Percentiles rank a stretch among this genome's conserved stretches.
phyloP scores from a whole-genome alignment of 495 filamentous ascomycete genomes.

The Podospora pseudopauciseta region DNA sequence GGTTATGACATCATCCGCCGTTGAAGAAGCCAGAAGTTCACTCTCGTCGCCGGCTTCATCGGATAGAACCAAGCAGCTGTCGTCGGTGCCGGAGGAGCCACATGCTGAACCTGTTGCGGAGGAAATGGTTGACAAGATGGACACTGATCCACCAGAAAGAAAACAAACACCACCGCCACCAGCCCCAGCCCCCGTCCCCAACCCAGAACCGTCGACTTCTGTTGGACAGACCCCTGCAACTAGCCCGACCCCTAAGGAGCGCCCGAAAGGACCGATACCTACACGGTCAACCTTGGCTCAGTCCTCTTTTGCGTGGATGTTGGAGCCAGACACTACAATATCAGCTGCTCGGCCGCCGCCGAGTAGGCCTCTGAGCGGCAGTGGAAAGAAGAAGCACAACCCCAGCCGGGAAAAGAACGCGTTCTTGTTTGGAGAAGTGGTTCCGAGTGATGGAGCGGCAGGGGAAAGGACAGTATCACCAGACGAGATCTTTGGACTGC shows the following conservation, averaged over 20 bases:
- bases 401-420: slow-evolving; percentile 50
- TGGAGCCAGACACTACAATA: slow-evolving; percentile 53
- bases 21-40: slow-evolving; percentile 26
- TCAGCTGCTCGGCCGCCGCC: slow-evolving; percentile 16
- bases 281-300: slow-evolving; percentile 70
- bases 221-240: not conserved
- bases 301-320: slow-evolving; percentile 94
- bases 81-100: slow-evolving; percentile 12
- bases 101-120: not conserved
- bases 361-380: slow-evolving; percentile 20
- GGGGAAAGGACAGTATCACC: slow-evolving; percentile 26
- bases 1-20: slow-evolving; percentile 30
- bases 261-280: slow-evolving; percentile 41
- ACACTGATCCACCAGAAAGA: slow-evolving; percentile 25
- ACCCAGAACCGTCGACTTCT: slow-evolving; percentile 8
- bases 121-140: slow-evolving; percentile 26
- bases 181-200: slow-evolving; percentile 13
- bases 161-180: slow-evolving; percentile 10
- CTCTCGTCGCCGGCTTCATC: slow-evolving; percentile 25
- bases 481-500: slow-evolving; percentile 46
- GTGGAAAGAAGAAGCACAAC: slow-evolving; percentile 23
- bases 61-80: not conserved
- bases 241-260: slow-evolving; percentile 11
- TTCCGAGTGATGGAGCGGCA: slow-evolving; percentile 25
- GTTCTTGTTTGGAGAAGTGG: slow-evolving; percentile 54